Base-by-base conservation (phyloP, 2,329 filamentous ascomycete genomes). In the Clarireedia homoeocarpa region DNA sequence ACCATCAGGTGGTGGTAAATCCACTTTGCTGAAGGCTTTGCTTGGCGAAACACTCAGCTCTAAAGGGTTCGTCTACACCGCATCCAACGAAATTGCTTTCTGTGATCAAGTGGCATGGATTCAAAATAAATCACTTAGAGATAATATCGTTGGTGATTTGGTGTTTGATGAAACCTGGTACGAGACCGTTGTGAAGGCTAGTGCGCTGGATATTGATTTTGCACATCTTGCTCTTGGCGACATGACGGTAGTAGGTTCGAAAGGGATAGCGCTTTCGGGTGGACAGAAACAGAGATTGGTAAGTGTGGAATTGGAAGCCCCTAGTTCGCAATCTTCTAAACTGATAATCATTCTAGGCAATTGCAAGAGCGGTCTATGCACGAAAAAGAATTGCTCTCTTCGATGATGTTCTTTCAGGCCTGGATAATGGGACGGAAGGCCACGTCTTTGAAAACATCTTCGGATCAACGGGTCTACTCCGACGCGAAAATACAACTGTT, bases 21-120 rank as follows among this genome's bases (percentile, higher is more conserved):
- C 61, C 2, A 62, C 61, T 5, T 46, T 66, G 5, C 27, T 65
- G 20, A 58, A 67, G 42, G 56, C 62, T 15, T 48, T 70, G 3
- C 55, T 68, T 5, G 64, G 65, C 7, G 63, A 63, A 40, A 59
- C 58, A 9, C 38, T 47, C 5, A 46, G 51, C 3, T 48, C 26
- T 10, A 17, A 48, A 44, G 61, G 61, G 7, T 48, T 26, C 5
- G 26, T 63, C 6, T 26, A 49, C 5, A 30, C 56, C 23, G 45
- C 27, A 2, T 57, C 56, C 2, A 30, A 26, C 4, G 42, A 57
- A 6, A 55, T 73, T 5, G 73, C 71, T 0, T 77, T 74, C 57
- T 77, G 74, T 55, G 70, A 71, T 45, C 75, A 78, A 55, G 66
- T 64, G 0, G 70, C 75, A 0, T 78, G 74, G 73, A 66, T 76